Evolutionary conservation across 805 yeast species (phyloP).

Genomic region (Zygoascus bituminiphila): DNA sequence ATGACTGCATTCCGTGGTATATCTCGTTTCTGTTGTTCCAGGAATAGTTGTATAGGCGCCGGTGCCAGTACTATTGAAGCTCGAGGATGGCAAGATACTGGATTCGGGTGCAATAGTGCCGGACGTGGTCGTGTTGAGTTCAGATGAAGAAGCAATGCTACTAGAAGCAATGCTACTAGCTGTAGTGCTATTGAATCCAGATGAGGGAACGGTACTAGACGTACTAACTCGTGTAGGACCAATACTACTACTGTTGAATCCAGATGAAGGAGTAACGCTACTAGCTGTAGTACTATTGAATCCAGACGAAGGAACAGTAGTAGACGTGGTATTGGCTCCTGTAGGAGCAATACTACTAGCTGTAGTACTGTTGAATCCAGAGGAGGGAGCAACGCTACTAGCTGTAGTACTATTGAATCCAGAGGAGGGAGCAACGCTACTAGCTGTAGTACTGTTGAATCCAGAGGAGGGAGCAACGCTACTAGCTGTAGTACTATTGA

Average conservation of each 20-base stretch:
- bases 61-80: constrained; percentile 1
- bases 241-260: neutral
- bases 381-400: neutral
- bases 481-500: neutral
- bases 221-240: too few relatives aligned
- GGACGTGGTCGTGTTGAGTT: neutral
- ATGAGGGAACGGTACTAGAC: neutral
- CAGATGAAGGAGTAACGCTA: neutral
- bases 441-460: neutral
- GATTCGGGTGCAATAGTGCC: neutral
- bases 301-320: neutral
- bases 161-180: neutral
- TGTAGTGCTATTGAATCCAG: neutral
- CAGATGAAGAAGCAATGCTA: neutral
- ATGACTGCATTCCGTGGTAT: neutral
- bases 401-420: neutral
- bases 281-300: neutral
- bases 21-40: neutral
- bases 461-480: neutral
- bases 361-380: neutral
- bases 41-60: neutral
- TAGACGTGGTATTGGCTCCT: too few relatives aligned
- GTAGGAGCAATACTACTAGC: neutral
- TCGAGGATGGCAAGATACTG: neutral
- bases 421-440: neutral